Evolutionary conservation across 73 alveolate species (phyloP).

Genomic region (Symbiodinium natans): DNA sequence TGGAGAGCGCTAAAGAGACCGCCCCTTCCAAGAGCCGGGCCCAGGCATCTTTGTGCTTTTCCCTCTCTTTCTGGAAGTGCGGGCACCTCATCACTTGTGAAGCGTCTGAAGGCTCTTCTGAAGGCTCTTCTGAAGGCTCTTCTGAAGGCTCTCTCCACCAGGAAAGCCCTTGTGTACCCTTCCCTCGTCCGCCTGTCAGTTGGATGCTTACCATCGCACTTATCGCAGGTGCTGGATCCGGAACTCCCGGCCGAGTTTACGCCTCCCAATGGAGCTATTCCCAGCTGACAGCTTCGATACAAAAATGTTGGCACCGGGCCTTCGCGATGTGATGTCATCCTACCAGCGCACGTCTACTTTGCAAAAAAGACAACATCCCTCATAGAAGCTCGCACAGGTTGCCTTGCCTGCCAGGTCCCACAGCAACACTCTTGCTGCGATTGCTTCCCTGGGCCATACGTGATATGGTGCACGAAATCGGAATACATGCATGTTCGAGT

Average conservation of each 20-base stretch:
- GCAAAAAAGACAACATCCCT: no score
- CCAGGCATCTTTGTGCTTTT: constrained; percentile 79
- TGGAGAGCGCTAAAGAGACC: no score
- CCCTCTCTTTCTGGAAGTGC: constrained; percentile 56
- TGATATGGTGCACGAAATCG: no score
- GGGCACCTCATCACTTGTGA: constrained; percentile 17
- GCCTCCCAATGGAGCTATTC: neutral
- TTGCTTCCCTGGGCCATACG: neutral
- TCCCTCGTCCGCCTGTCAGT: neutral
- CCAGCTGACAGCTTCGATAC: neutral
- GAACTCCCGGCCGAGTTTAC: constrained; percentile 52
- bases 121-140: no score
- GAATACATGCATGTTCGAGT: no score
- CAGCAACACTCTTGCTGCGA: constrained; percentile 17
- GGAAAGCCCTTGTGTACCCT: no score
- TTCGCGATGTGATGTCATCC: neutral
- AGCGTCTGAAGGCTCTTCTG: no score
- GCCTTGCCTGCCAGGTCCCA: neutral
- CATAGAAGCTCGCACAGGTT: no score
- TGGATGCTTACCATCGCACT: constrained; percentile 59
- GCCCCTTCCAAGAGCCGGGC: no score
- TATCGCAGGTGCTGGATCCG: constrained; percentile 75
- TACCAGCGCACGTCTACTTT: neutral
- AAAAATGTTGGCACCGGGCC: neutral
- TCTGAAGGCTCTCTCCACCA: no score